A percentile compares a stretch with the other conserved stretches of the same genome.
These are phyloP conservation scores for Macaranga tanarius DNA, from an alignment of 441 rosid genomes.

Conservation along the genomic window DNA sequence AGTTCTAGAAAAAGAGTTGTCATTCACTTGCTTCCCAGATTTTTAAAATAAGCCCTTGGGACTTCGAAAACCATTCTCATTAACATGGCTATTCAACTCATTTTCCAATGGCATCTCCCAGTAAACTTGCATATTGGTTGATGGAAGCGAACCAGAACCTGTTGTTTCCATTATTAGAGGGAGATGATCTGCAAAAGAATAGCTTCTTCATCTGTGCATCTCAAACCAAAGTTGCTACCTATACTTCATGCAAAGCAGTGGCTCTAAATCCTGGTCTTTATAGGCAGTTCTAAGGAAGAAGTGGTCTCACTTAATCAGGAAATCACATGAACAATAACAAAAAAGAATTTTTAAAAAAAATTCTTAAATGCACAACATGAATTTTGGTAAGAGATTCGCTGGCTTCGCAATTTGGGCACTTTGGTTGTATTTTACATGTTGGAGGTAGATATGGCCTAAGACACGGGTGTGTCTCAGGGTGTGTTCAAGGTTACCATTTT, in stretches of 20 bases:
- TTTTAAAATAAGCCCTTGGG: slow-evolving; percentile 44
- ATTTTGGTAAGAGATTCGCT: too few relatives aligned
- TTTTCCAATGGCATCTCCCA: slow-evolving; percentile 42
- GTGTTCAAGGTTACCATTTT: too few relatives aligned
- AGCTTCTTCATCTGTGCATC: slow-evolving; percentile 73
- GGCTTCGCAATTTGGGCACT: too few relatives aligned
- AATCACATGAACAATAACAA: slow-evolving; percentile 19
- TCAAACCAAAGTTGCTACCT: slow-evolving; percentile 24
- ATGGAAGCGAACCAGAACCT: slow-evolving; percentile 32
- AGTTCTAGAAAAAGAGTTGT: slow-evolving; percentile 84
- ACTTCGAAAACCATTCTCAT: slow-evolving; percentile 34
- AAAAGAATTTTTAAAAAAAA: slow-evolving; percentile 9
- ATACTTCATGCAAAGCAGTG: slow-evolving; percentile 24
- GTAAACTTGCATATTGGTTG: slow-evolving; percentile 46
- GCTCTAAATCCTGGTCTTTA: slow-evolving; percentile 19
- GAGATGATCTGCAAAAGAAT: slow-evolving; percentile 72
- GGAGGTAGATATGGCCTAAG: too few relatives aligned
- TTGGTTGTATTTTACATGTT: too few relatives aligned
- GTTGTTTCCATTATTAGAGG: slow-evolving; percentile 46
- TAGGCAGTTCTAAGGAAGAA: slow-evolving; percentile 17
- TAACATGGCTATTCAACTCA: slow-evolving; percentile 35
- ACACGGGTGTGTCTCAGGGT: too few relatives aligned
- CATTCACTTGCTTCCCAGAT: slow-evolving; percentile 49
- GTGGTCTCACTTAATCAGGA: slow-evolving; percentile 41
- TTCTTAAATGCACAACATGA: slow-evolving; percentile 21